Base-by-base conservation (phyloP, 176 grass and related monocot species). In the Triticum timopheevii region DNA sequence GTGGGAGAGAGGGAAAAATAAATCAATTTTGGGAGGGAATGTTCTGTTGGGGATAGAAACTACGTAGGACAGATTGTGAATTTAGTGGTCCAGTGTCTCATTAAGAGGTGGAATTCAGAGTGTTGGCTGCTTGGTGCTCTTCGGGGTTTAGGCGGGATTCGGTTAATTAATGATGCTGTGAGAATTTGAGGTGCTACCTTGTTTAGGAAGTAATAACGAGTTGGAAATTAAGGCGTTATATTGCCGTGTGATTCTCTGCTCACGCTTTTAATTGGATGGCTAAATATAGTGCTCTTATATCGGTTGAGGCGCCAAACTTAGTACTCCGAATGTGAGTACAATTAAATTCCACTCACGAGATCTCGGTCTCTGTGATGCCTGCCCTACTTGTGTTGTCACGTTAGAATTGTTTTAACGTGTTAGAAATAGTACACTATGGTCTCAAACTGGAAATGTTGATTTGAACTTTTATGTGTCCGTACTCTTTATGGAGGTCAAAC, bases 151-250 rank as follows among this genome's bases (percentile, higher is more conserved):
- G 61, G 47, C 1, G 6, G 76, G 47, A 80, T 59, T 75, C 38
- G 69, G 67, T 84, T 91, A 50, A 84, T 80, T 61, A 13, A 50
- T 28, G 64, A n/a, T 30, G 35, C 45, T 20, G 59, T 16, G n/a
- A 2, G 35, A 76, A 69, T 80, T 79, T 49, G 17, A 84, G 36
- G 66, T 20, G 19, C 30, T 69, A 9, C 5, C 45, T 69, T 28
- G 76, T 54, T 84, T 75, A 49, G 36, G 13, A 3, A 62, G 47
- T 69, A 49, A 81, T 91, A 76, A 91, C 76, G 63, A 79, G 17
- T 30, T 10, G 3, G 11, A 39, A 2, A 16, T 59, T 52, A 75
- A 45, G 20, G 45, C 16, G n/a, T 19, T 67, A 49, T 67, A 25
- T 31, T 23, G 17, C 23, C 3, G 35, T 4, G 27, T 67, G 61